These are phyloP conservation scores for Eucalyptus sideroxylon DNA, from an alignment of 345 rosid species.

Conservation along the genomic window DNA sequence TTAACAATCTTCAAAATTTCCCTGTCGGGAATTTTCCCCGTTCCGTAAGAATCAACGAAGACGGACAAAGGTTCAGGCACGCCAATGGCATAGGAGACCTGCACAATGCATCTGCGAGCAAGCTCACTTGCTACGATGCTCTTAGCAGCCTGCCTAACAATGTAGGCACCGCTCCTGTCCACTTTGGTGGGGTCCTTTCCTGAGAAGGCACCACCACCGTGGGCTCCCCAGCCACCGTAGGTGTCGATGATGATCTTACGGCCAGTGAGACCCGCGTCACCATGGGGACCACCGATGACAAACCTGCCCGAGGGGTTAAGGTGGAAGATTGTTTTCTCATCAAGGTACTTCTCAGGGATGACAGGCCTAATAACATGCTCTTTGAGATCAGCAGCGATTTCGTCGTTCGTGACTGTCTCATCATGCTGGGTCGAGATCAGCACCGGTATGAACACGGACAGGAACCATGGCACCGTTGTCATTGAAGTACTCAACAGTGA, in stretches of 20 bases:
- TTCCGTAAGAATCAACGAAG: neutral
- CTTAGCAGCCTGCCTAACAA: constrained; percentile 9
- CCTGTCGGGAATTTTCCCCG: constrained; percentile 4
- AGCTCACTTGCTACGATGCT: neutral
- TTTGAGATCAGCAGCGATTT: neutral
- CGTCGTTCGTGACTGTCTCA: neutral
- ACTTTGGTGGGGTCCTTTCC: constrained; percentile 18
- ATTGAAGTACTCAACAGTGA: neutral
- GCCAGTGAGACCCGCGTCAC: constrained; percentile 2
- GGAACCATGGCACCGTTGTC: constrained; percentile 3
- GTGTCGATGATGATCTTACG: constrained; percentile 16
- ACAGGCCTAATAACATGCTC: constrained; percentile 2
- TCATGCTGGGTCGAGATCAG: constrained; percentile 1
- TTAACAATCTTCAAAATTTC: neutral
- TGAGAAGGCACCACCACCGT: constrained; percentile 16
- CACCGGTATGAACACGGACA: constrained; percentile 1
- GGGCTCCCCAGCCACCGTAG: constrained; percentile 18
- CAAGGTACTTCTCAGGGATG: constrained; percentile 1
- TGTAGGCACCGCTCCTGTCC: constrained; percentile 21
- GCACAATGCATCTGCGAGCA: constrained; percentile 2
- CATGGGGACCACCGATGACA: constrained; percentile 1
- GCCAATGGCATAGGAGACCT: constrained; percentile 3
- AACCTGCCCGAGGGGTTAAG: constrained; percentile 3
- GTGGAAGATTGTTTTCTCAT: constrained; percentile 4
- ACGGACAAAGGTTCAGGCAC: constrained; percentile 2